phyloP scores from a whole-genome alignment of 352 stramenopile species.

The Phytophthora podocarpi region DNA sequence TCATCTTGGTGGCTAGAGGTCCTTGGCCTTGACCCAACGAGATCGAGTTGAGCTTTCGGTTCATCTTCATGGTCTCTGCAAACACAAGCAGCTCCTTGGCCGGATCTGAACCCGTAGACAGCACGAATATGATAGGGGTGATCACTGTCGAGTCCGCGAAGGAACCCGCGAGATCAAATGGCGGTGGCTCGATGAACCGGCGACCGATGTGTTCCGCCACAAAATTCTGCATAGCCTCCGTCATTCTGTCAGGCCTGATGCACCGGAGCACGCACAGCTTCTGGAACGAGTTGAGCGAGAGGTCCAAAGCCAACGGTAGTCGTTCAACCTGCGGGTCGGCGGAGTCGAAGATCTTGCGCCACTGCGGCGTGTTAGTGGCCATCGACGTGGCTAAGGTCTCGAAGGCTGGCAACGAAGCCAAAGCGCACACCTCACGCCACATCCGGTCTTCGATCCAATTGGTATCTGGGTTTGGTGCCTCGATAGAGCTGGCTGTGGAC shows the following conservation, averaged over 20 bases:
- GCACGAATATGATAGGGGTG: slow-evolving; percentile 94
- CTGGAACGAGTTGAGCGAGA: slow-evolving; percentile 82
- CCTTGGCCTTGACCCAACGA: slow-evolving; percentile 94
- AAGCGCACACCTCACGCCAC: slow-evolving; percentile 77
- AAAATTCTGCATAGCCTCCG: slow-evolving; percentile 90
- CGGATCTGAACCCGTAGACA: slow-evolving; percentile 94
- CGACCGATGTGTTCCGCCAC: slow-evolving; percentile 86
- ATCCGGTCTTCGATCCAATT: slow-evolving; percentile 75
- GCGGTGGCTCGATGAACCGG: slow-evolving; percentile 92
- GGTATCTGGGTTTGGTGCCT: slow-evolving; percentile 80
- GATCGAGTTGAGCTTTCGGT: slow-evolving; percentile 92
- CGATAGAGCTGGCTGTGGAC: slow-evolving; percentile 56
- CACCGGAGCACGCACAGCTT: slow-evolving; percentile 81
- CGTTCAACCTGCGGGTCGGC: slow-evolving; percentile 78
- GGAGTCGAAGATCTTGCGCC: slow-evolving; percentile 82
- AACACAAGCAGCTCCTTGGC: slow-evolving; percentile 94
- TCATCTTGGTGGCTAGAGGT: slow-evolving; percentile 89
- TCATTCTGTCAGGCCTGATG: slow-evolving; percentile 85
- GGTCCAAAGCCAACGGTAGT: slow-evolving; percentile 62
- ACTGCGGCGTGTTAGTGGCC: slow-evolving; percentile 53
- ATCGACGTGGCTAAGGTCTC: slow-evolving; percentile 56
- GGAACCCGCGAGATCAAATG: slow-evolving; percentile 91
- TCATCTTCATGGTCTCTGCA: slow-evolving; percentile 84
- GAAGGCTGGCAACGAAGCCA: slow-evolving; percentile 76
- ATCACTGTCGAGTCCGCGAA: slow-evolving; percentile 90